A percentile compares a stretch with the other conserved stretches of the same genome.
Conservation (phyloP, 805 yeast genomes). For the Lipomyces orientalis region DNA sequence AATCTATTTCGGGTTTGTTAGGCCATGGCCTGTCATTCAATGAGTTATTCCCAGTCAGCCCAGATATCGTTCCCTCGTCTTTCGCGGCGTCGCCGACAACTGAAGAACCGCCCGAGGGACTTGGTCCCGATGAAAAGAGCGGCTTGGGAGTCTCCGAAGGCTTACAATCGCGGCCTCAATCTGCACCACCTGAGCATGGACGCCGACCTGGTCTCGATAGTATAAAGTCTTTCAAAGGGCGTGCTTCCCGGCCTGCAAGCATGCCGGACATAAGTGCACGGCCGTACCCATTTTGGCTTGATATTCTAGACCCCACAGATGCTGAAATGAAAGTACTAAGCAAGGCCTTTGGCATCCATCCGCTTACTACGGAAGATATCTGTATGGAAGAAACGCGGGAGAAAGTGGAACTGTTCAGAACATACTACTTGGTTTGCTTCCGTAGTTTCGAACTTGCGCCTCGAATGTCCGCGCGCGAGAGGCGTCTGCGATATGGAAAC, state of each 20-base stretch:
- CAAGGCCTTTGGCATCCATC: slow-evolving; percentile 93
- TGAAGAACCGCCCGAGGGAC: slow-evolving; percentile 5
- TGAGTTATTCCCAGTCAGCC: slow-evolving; percentile 59
- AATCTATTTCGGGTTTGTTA: slow-evolving; percentile 74
- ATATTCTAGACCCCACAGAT: slow-evolving; percentile 89
- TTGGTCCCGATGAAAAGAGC: slow-evolving; percentile 16
- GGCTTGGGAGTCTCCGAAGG: background rate
- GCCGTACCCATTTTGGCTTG: slow-evolving; percentile 66
- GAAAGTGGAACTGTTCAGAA: slow-evolving; percentile 89
- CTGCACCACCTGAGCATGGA: slow-evolving; percentile 4
- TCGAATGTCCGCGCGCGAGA: slow-evolving; percentile 46
- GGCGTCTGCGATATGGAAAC: slow-evolving; percentile 43
- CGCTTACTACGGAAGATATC: slow-evolving; percentile 94
- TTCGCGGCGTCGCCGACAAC: slow-evolving; percentile 14
- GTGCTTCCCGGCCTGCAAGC: background rate
- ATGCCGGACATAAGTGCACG: slow-evolving; percentile 14
- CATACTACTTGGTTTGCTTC: slow-evolving; percentile 91
- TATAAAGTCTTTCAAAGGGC: slow-evolving; percentile 50
- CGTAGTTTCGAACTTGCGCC: slow-evolving; percentile 73
- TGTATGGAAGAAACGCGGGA: slow-evolving; percentile 92
- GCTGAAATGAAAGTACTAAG: slow-evolving; percentile 93
- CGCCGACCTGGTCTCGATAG: background rate
- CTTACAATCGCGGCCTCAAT: slow-evolving; percentile 9
- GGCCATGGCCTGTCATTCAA: slow-evolving; percentile 66
- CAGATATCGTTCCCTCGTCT: slow-evolving; percentile 9